These are phyloP conservation scores for Sordariomycetes sp. DNA, from an alignment of 2,329 filamentous ascomycete species.

Conservation along the genomic window DNA sequence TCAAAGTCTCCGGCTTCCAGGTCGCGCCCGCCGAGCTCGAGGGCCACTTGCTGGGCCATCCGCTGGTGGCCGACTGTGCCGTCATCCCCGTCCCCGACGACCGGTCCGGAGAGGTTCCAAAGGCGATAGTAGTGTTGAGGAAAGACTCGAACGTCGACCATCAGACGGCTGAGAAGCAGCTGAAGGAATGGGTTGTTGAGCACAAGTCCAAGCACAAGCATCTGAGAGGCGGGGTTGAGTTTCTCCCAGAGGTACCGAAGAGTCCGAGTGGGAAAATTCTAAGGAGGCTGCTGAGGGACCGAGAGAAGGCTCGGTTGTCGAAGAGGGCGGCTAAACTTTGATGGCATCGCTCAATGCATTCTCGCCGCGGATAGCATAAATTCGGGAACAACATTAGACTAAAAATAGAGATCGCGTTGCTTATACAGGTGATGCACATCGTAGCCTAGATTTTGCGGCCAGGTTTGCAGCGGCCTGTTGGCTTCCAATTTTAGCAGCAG, in stretches of 20 bases:
- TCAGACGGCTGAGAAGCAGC: conserved; percentile 43
- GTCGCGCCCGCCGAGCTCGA: conserved; percentile 73
- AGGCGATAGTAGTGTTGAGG: conserved; percentile 53
- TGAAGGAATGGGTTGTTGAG: conserved; percentile 40
- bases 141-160: conserved; percentile 33
- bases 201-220: conserved; percentile 63
- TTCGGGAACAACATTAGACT: neutral
- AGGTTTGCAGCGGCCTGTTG: neutral
- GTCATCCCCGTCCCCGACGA: conserved; percentile 59
- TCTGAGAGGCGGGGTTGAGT: conserved; percentile 52
- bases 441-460: neutral
- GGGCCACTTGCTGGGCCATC: conserved; percentile 61
- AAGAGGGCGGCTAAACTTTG: neutral
- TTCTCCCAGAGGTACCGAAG: conserved; percentile 60
- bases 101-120: conserved; percentile 50
- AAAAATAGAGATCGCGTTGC: neutral
- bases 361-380: neutral
- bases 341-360: neutral
- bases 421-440: neutral
- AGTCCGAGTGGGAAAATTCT: conserved; percentile 67
- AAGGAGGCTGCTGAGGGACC: conserved; percentile 57
- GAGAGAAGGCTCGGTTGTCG: conserved; percentile 43
- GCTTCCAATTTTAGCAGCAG: too few relatives aligned
- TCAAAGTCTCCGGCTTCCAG: conserved; percentile 68
- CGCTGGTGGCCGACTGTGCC: conserved; percentile 60